phyloP scores from a whole-genome alignment of 1,139 yeast species.

The Pneumocystis wakefieldiae region DNA sequence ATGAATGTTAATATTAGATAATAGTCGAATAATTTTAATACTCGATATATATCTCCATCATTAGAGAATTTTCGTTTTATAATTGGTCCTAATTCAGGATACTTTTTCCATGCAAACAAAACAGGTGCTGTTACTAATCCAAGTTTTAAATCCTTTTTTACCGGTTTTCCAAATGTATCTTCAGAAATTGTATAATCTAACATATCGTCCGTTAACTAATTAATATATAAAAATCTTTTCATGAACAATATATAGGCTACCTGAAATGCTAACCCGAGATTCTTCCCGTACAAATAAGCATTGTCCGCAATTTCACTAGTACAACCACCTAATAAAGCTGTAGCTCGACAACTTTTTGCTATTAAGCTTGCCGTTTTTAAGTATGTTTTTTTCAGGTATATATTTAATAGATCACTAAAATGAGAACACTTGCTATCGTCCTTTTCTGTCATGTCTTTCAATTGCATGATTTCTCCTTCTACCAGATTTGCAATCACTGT shows the following conservation, averaged over 20 bases:
- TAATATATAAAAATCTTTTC: not conserved
- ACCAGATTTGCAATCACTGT: constrained; percentile 93
- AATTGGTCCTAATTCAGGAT: constrained; percentile 68
- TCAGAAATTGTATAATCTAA: constrained; percentile 83
- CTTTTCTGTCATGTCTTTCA: constrained; percentile 66
- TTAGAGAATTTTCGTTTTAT: constrained; percentile 68
- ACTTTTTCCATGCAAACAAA: constrained; percentile 80
- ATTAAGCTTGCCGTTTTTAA: constrained; percentile 87
- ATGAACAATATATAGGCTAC: not conserved
- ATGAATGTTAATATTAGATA: not conserved
- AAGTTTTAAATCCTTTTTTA: constrained; percentile 70
- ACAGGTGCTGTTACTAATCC: constrained; percentile 98
- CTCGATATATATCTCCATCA: constrained; percentile 64
- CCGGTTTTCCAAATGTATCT: constrained; percentile 76
- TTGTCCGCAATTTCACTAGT: constrained; percentile 58
- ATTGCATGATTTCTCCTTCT: constrained; percentile 97
- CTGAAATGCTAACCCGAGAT: constrained; percentile 89
- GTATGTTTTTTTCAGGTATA: constrained; percentile 79
- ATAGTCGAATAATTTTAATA: not conserved
- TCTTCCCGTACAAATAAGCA: constrained; percentile 82
- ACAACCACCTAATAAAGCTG: constrained; percentile 86
- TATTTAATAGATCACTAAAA: not conserved
- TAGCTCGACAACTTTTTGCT: constrained; percentile 88
- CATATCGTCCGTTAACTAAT: constrained; percentile 71
- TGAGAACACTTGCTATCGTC: constrained; percentile 71